Evolutionary conservation across 1,284 basidiomycete species (phyloP), one percentile per base, ranked within the genome.

Genomic region (Cryptococcus wingfieldii): DNA sequence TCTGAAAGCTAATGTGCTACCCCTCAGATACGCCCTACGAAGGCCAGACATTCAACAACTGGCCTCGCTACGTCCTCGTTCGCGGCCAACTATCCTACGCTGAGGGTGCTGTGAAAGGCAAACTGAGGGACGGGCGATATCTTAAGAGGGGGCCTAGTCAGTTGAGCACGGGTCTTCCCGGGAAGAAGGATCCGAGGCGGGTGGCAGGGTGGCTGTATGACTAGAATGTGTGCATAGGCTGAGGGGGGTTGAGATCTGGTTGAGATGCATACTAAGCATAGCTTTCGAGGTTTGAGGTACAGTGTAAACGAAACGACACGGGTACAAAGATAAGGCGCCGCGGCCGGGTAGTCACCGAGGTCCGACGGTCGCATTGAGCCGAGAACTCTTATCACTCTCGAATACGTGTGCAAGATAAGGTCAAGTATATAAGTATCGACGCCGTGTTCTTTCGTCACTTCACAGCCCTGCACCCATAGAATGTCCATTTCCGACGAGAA

Each of bases 1-100:
- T 19, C 44, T 9, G 44, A 5, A 37, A 38, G n/a, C 25, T 18
- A 7, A 19, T 19, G 38, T 16, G 7, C 50, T 53, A 9, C 28
- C 19, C 19, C 23, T 10, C 50, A 59, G 58, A 63, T 39, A 60
- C 58, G n/a, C 61, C 61, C 5, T 63, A 56, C 41, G 58, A 63
- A 50, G 61, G 61, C 13, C 54, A 47, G 54, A 41, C 38, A 31
- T 53, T 63, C 41, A 23, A 39, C n/a, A 57, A 63, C 50, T 63
- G 61, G 61, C 61, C 61, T 4, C 42, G 54, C 16, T 51, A 51
- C 38, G 56, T 56, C 16, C 27, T 63, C 16, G 25, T 54, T 18
- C 34, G 54, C 13, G 61, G 61, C 8, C 45, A 58, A 37, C 45
- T 60, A 0, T 47, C 54, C 8, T 63, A 53, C 14, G 44, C 43